Evolutionary conservation across 768 basidiomycete species (phyloP), one percentile per base, ranked within the genome.

Genomic region (Fomitopsis pulvina): DNA sequence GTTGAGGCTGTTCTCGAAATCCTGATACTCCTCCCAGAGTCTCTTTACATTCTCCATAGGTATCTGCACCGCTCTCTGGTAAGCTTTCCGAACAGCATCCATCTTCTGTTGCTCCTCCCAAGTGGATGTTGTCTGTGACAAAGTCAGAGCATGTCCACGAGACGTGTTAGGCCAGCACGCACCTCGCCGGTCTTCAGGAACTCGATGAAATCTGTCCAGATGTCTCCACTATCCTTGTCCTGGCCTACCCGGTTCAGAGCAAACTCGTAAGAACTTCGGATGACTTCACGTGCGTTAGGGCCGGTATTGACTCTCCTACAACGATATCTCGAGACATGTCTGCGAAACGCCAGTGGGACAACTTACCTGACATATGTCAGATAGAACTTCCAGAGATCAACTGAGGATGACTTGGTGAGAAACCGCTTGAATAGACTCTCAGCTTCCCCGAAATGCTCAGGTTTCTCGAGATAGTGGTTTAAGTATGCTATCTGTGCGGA

Each of bases 61-160:
- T 27, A 96, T 91, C 62, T 92, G 89, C 20, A 98, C 87, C 2
- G 92, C 95, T 45, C 91, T 83, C 61, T 94, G 91, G 68, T 96
- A 96, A 1, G 89, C 84, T 63, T 89, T 91, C 51, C 96, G 82
- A 3, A 98, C 72, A 1, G 83, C 79, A 57, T 96, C 95, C 86
- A 92, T 93, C 65, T 92, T 92, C 62, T 95, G 91, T 60, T 93
- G 90, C 56, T 87, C 84, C 64, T 98, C 95, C 93, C 94, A 97
- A 18, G 92, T 91, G 22, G 85, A 88, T 11, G 77, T 79, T 0
- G 86, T 75, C 81, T 46, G 20, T 22, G 11, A 26, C 6, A 14
- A 16, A 30, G 7, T 37, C 14, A 28, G 24, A n/a, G 34, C 37
- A 40, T 3, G 28, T 27, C 20, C 22, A 44, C 10, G n/a, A 12